Base-by-base conservation (phyloP, 2,329 filamentous ascomycete genomes). In the Penicillium sp. region DNA sequence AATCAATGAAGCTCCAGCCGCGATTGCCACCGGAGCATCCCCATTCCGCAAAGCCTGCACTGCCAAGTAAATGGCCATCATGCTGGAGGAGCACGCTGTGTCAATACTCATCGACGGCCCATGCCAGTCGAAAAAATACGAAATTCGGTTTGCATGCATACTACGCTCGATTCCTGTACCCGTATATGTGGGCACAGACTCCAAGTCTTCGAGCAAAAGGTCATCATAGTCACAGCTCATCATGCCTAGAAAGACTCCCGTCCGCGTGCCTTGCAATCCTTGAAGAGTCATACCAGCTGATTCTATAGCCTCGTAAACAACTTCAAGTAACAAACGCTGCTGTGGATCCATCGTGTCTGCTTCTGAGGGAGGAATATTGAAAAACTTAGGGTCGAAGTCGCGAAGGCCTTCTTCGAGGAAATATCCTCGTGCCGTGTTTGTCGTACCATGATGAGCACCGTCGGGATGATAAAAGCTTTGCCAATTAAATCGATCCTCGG, bases 51-150 rank as follows among this genome's bases (percentile, higher is more conserved):
- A 27, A 6, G 44, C 9, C 13, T 8, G 24, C 7, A 57, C 50
- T 16, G 55, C 55, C 16, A 35, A 26, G 16, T 57, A 37, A 1
- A 79, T 67, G 0, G 72, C 72, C 3, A 72, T 64, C 21, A 80
- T 53, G 46, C 68, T 72, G 0, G 73, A 74, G 0, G 75, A 78
- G 55, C 78, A 80, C 1, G 77, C 78, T 0, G 78, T 80, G 31
- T 80, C 76, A 19, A 80, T 66, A 0, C 74, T 76, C 59, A 78
- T 68, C 3, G 63, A 69, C 1, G 53, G 47, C 0, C 57, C 57
- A 39, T 41, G 39, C 39, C 39, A 41, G n/a, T 59, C 48, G 11
- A 54, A 57, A 33, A 60, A 73, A 63, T 73, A 70, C 0, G 67
- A 70, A 10, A 72, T 53, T 2, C 71, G 65, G 43, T 73, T 74